Percentiles rank a stretch among this genome's conserved stretches.
phyloP scores from a whole-genome alignment of 2,329 filamentous ascomycete species.

The Coniochaeta sp. region DNA sequence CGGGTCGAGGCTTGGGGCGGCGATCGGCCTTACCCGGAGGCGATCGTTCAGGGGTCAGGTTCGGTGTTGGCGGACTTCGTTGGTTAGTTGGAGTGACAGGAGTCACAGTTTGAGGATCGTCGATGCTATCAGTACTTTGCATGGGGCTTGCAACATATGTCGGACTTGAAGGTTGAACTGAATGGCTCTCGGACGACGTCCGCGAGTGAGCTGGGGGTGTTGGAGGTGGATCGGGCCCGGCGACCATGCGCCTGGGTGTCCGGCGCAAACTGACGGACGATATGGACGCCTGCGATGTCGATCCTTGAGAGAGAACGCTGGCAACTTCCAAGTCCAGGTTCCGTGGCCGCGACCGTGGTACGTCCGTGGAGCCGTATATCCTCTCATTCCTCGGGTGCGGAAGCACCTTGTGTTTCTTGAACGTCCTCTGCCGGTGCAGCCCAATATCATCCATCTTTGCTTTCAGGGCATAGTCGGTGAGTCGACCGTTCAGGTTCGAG shows the following conservation, averaged over 20 bases:
- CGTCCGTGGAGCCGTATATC: constrained; percentile 4
- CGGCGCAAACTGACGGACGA: constrained; percentile 5
- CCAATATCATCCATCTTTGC: constrained; percentile 19
- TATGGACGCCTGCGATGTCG: constrained; percentile 11
- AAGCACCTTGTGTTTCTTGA: constrained; percentile 39
- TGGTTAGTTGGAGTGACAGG: constrained; percentile 59
- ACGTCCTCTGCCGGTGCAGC: constrained; percentile 26
- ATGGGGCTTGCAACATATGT: constrained; percentile 28
- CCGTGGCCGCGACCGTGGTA: constrained; percentile 11
- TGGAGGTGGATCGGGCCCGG: constrained; percentile 39
- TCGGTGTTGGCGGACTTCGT: constrained; percentile 65
- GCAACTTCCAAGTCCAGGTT: constrained; percentile 13
- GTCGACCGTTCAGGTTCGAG: constrained; percentile 25
- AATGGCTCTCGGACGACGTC: constrained; percentile 46
- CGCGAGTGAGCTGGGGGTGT: constrained; percentile 56
- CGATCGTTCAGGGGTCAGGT: constrained; percentile 53
- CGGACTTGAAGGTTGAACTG: constrained; percentile 34
- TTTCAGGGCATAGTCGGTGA: constrained; percentile 20
- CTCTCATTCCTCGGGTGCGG: constrained; percentile 24
- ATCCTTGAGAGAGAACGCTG: constrained; percentile 8
- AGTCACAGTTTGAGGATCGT: constrained; percentile 21
- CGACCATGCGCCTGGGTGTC: constrained; percentile 8
- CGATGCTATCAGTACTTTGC: constrained; percentile 30
- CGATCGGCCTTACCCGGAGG: constrained; percentile 39
- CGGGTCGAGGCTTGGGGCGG: constrained; percentile 39